phyloP scores from a whole-genome alignment of 257 asterid genomes.

The Primulina eburnea region DNA sequence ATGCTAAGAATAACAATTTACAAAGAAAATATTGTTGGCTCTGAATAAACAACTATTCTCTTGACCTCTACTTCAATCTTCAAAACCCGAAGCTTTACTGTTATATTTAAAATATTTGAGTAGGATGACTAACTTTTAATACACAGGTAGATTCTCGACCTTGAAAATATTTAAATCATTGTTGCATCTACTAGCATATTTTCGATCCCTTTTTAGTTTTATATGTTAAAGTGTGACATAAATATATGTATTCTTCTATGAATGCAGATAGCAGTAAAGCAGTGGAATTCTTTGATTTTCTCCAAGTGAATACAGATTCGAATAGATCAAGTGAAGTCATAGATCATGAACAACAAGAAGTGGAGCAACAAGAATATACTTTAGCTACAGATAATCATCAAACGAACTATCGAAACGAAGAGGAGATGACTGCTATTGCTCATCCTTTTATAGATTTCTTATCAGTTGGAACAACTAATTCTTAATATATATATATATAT shows the following conservation, averaged over 20 bases:
- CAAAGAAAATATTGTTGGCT: background rate
- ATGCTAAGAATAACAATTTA: background rate
- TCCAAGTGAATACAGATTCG: constrained; percentile 69
- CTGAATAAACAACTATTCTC: too few relatives aligned
- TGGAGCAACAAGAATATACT: constrained; percentile 40
- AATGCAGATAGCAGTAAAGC: constrained; percentile 48
- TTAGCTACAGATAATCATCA: background rate
- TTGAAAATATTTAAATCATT: too few relatives aligned
- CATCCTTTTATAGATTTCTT: constrained; percentile 49
- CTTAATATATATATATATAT: background rate
- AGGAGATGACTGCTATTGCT: constrained; percentile 12
- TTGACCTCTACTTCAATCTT: too few relatives aligned
- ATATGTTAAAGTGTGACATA: too few relatives aligned
- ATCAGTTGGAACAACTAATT: constrained; percentile 40
- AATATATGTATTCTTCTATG: background rate
- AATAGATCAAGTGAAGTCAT: constrained; percentile 60
- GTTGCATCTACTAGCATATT: too few relatives aligned
- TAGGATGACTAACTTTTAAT: too few relatives aligned
- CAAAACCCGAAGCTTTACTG: too few relatives aligned
- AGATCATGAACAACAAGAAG: constrained; percentile 53
- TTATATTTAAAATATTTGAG: too few relatives aligned
- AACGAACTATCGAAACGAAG: background rate
- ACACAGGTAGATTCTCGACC: too few relatives aligned
- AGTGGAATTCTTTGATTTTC: constrained; percentile 69
- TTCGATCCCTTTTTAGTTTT: too few relatives aligned